Evolutionary conservation across 2,329 filamentous ascomycete species (phyloP).

Genomic region (Sclerotinia subarctica): DNA sequence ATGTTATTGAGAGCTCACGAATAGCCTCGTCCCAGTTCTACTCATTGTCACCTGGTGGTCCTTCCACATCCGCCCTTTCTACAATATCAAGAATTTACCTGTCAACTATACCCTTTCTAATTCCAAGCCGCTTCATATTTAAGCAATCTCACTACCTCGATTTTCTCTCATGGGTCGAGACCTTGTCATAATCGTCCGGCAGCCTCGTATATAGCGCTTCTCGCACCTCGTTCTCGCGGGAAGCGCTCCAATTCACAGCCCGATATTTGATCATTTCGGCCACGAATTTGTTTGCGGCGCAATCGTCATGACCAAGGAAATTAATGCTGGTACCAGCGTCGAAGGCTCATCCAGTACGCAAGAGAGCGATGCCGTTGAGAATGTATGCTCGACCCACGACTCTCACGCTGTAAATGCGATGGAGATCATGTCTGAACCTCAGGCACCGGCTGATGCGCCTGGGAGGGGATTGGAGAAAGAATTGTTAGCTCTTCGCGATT

Average conservation of each 20-base stretch:
- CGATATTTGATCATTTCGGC: conserved; percentile 11
- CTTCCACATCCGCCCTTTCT: background rate
- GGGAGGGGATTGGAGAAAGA: conserved; percentile 24
- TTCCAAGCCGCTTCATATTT: background rate
- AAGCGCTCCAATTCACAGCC: conserved; percentile 33
- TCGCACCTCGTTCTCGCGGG: conserved; percentile 35
- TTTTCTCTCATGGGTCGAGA: conserved; percentile 36
- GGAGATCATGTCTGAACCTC: conserved; percentile 14
- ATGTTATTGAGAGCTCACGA: conserved; percentile 3
- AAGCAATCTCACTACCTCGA: background rate
- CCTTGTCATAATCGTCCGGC: conserved; percentile 31
- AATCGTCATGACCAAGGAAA: conserved; percentile 35
- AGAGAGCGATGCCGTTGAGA: conserved; percentile 26
- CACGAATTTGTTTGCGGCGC: conserved; percentile 17
- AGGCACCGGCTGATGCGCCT: conserved; percentile 21
- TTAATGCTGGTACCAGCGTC: conserved; percentile 33
- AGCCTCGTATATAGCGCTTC: conserved; percentile 38
- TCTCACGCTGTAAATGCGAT: conserved; percentile 23
- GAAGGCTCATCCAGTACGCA: conserved; percentile 26
- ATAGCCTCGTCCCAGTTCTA: conserved; percentile 17
- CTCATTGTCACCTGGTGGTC: conserved; percentile 17
- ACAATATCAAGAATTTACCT: background rate
- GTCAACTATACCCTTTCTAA: background rate
- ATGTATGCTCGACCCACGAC: conserved; percentile 19
- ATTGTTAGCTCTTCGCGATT: conserved; percentile 24